phyloP scores from a whole-genome alignment of 108 stramenopile species.

The Discostella pseudostelligera region DNA sequence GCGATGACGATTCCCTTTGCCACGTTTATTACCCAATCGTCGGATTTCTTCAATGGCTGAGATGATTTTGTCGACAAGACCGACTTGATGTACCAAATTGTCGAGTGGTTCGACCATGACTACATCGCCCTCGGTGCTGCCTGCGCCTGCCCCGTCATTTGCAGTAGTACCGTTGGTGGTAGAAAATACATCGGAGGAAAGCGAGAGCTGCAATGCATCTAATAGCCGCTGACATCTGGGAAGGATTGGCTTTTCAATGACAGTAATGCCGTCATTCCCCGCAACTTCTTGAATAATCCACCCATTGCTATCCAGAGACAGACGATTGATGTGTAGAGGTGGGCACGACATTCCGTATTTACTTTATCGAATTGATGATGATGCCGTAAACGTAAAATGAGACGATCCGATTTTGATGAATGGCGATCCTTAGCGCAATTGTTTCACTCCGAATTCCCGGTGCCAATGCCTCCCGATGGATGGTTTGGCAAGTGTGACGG shows the following conservation, averaged over 20 bases:
- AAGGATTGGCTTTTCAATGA: not conserved
- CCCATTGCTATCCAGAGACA: slow-evolving; percentile 28
- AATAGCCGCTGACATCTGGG: slow-evolving; percentile 14
- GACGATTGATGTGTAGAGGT: slow-evolving; percentile 32
- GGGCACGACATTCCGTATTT: slow-evolving; percentile 8
- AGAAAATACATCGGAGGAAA: slow-evolving; percentile 3
- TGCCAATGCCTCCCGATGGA: no score
- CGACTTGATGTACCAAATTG: slow-evolving; percentile 7
- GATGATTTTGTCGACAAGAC: not conserved
- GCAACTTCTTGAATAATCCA: slow-evolving; percentile 22
- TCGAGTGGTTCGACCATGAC: not conserved
- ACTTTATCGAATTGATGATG: not conserved
- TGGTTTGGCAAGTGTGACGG: no score
- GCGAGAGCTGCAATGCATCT: slow-evolving; percentile 1
- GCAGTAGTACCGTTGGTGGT: not conserved
- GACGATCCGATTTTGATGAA: no score
- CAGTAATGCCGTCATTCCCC: not conserved
- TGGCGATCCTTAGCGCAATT: no score
- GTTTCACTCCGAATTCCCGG: no score
- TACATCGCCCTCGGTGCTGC: not conserved
- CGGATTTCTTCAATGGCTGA: slow-evolving; percentile 14
- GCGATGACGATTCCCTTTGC: not conserved
- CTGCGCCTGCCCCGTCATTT: not conserved
- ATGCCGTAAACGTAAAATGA: not conserved
- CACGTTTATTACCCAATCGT: slow-evolving; percentile 15